Base-by-base conservation (phyloP, 2,329 filamentous ascomycete genomes). In the Venturia aucupariae region DNA sequence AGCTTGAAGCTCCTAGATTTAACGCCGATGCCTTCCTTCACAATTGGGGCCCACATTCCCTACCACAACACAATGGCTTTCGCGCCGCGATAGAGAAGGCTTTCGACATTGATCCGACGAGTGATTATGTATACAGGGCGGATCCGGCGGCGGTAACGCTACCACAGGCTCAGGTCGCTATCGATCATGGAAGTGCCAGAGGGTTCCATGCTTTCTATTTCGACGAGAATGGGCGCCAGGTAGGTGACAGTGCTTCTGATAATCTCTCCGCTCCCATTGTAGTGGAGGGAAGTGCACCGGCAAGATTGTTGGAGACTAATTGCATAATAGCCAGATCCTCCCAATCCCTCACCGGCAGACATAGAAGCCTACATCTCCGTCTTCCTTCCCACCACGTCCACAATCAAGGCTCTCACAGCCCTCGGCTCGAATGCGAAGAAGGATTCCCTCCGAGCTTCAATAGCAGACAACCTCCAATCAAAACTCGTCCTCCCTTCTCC, bases 381-480 rank as follows among this genome's bases (percentile, higher is more conserved):
- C 70, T 91, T 90, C 78, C 78, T 78, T 39, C 81, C 87, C 1
- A 76, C 80, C 1, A 85, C 85, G 4, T 78, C 79, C 15, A 87
- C 86, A 2, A 70, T 80, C 5, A 84, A 86, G 65, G 82, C 87
- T 13, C 79, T 91, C 17, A 87, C 80, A 66, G 82, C 81, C 60
- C 82, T 90, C 69, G 75, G 75, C 60, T 80, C 86, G 66, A 90
- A 90, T 71, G 87, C 89, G 46, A 85, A 84, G 73, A 82, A 87
- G 72, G 77, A 74, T 46, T 88, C 87, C 1, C 77, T 89, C 22
- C 83, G 87, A 61, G 75, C 79, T 64, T 75, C 77, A 38, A 79
- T 86, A 27, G 83, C 86, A 4, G 72, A 77, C 6, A 81, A 87
- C 72, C 79, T 91, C n/a, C 67, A 72, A 42, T 69, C 75, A 30